Evolutionary conservation across 2,329 filamentous ascomycete genomes (phyloP).

Genomic region (Zymoseptoria pseudotritici): DNA sequence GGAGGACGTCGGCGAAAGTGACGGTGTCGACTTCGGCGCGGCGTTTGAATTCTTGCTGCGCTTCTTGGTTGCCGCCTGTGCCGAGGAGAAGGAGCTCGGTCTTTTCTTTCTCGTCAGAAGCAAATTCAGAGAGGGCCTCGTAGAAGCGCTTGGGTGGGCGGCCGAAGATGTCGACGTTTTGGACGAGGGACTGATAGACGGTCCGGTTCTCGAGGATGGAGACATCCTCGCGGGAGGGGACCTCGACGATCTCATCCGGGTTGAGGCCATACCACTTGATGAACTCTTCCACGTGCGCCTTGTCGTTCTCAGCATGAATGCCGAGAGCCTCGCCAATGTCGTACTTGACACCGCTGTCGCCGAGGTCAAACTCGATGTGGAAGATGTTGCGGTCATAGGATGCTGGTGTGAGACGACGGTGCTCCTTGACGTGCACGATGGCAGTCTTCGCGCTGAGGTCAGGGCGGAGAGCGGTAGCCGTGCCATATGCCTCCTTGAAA

Average conservation of each 20-base stretch:
- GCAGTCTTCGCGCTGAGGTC: constrained; percentile 80
- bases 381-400: constrained; percentile 98
- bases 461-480: constrained; percentile 65
- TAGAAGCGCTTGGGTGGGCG: constrained; percentile 98
- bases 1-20: constrained; percentile 83
- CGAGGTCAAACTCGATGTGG: constrained; percentile 98
- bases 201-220: constrained; percentile 76
- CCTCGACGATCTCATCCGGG: constrained; percentile 77
- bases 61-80: constrained; percentile 55
- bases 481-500: constrained; percentile 92
- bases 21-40: constrained; percentile 84
- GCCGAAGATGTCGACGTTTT: constrained; percentile 95
- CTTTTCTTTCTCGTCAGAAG: constrained; percentile 74
- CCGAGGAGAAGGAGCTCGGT: constrained; percentile 69
- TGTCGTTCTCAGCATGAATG: constrained; percentile 91
- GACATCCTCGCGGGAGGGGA: constrained; percentile 74
- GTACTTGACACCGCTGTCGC: constrained; percentile 83
- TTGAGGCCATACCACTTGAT: constrained; percentile 85
- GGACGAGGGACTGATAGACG: constrained; percentile 80
- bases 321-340: constrained; percentile 96
- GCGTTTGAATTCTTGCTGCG: constrained; percentile 83
- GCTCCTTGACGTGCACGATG: constrained; percentile 88
- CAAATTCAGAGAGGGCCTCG: constrained; percentile 80
- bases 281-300: constrained; percentile 69
- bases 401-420: constrained; percentile 78